Evolutionary conservation across 768 basidiomycete species (phyloP).

Genomic region (Chiua virens): DNA sequence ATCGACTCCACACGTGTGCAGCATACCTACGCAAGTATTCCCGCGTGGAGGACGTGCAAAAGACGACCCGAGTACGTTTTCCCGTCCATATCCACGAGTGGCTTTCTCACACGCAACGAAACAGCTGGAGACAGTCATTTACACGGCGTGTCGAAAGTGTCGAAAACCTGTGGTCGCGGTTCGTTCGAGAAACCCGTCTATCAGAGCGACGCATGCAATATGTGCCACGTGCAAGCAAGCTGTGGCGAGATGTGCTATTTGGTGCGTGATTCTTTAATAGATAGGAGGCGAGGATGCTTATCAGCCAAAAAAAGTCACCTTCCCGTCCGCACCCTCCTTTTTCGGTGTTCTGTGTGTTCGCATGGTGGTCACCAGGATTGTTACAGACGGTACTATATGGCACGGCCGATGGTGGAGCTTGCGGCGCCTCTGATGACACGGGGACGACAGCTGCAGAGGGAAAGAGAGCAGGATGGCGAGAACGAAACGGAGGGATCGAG

Average conservation of each 20-base stretch:
- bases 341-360: conserved; percentile 73
- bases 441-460: conserved; percentile 25
- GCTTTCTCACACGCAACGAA: not conserved
- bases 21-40: conserved; percentile 76
- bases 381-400: conserved; percentile 66
- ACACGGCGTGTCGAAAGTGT: conserved; percentile 69
- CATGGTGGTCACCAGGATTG: conserved; percentile 85
- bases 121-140: conserved; percentile 71
- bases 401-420: conserved; percentile 55
- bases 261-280: conserved; percentile 44
- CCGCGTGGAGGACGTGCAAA: conserved; percentile 48
- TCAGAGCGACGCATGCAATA: conserved; percentile 49
- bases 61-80: conserved; percentile 49
- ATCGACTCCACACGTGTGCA: conserved; percentile 62
- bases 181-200: conserved; percentile 28
- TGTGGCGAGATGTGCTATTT: conserved; percentile 64
- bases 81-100: too few relatives aligned
- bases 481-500: conserved; percentile 11
- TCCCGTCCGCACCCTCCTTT: conserved; percentile 67
- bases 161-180: conserved; percentile 55
- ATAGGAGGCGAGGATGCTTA: not conserved
- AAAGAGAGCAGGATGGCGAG: conserved; percentile 16
- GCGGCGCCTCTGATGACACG: conserved; percentile 8
- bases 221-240: conserved; percentile 56
- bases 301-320: conserved; percentile 48